Base-by-base conservation (phyloP, 768 basidiomycete genomes). In the Tephrocybe sp. region DNA sequence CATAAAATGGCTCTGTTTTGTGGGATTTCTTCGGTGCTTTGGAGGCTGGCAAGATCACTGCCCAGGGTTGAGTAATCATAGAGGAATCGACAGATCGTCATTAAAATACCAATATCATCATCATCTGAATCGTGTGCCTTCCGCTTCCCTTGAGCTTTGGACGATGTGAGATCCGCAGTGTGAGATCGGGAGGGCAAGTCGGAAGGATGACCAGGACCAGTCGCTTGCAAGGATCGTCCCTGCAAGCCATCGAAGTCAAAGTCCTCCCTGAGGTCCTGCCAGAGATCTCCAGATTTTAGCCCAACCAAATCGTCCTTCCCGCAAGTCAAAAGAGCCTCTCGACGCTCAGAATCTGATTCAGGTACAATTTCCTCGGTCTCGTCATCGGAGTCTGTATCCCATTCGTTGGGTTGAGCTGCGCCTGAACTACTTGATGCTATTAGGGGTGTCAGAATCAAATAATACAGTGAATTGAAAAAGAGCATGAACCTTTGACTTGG, bases 291-390 rank as follows among this genome's bases (percentile, higher is more conserved):
- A 20, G 65, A 57, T 5, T 69, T 77, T 34, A 84, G 62, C 4
- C 65, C 65, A 17, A 74, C 66, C 14, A 80, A 58, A 48, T 79
- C 77, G 14, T 66, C 65, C 34, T 71, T 65, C 47, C 72, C 70
- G 10, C 78, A 75, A 31, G 74, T 73, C 31, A 80, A 63, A 55
- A 89, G 67, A 0, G 74, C 64, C 52, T 75, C 68, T 49, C 81
- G 79, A 45, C 87, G 76, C 44, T 76, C 72, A 13, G 66, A 63
- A 54, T 75, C 72, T 5, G 74, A 71, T 54, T 80, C 79, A 33
- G 62, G 50, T 5, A 72, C 62, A 32, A 62, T 63, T 53, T 48
- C 54, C 44, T 73, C 75, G 1, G 67, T 64, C 38, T 71, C 71
- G 14, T 66, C 56, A 31, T 50, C 51, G 9, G 48, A 53, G 32